Conservation (phyloP, 805 yeast species). For the Wickerhamiella alocasiicola region DNA sequence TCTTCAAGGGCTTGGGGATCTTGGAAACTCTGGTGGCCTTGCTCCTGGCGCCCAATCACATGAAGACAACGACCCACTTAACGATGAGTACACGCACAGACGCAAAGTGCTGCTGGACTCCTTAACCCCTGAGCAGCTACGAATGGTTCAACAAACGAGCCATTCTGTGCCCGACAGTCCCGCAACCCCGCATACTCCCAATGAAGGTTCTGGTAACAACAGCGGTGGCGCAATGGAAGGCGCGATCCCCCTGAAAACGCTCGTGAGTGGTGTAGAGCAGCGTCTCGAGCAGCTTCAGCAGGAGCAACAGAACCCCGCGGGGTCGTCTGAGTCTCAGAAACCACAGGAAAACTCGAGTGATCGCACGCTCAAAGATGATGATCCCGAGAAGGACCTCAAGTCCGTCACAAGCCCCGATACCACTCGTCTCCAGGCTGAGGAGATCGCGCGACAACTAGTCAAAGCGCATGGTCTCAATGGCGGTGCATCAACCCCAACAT, state of each 20-base stretch:
- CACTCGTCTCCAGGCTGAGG: slow-evolving; percentile 17
- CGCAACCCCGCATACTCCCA: not conserved
- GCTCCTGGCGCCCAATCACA: slow-evolving; percentile 26
- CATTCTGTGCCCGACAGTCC: slow-evolving; percentile 6
- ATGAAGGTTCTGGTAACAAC: not conserved
- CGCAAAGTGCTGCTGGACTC: slow-evolving; percentile 16
- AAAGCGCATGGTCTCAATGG: slow-evolving; percentile 15
- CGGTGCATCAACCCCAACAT: slow-evolving; percentile 8
- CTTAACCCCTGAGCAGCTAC: slow-evolving; percentile 1
- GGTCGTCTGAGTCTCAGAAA: slow-evolving; percentile 7
- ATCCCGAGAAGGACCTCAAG: slow-evolving; percentile 5
- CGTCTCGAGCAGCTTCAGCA: slow-evolving; percentile 19
- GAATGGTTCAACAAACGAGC: not conserved
- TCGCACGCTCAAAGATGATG: slow-evolving; percentile 11
- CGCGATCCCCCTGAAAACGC: slow-evolving; percentile 5
- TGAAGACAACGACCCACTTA: slow-evolving; percentile 16
- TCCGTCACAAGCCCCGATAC: slow-evolving; percentile 4
- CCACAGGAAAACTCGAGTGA: not conserved
- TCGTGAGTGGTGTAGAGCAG: slow-evolving; percentile 15
- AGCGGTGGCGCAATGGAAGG: not conserved
- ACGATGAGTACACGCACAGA: slow-evolving; percentile 18
- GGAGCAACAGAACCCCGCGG: slow-evolving; percentile 6
- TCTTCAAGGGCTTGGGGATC: slow-evolving; percentile 4
- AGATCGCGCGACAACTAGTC: slow-evolving; percentile 20
- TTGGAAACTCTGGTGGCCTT: slow-evolving; percentile 22